Evolutionary conservation across 1,139 yeast genomes (phyloP).

Genomic region (Saccharomycopsis hybrid): DNA sequence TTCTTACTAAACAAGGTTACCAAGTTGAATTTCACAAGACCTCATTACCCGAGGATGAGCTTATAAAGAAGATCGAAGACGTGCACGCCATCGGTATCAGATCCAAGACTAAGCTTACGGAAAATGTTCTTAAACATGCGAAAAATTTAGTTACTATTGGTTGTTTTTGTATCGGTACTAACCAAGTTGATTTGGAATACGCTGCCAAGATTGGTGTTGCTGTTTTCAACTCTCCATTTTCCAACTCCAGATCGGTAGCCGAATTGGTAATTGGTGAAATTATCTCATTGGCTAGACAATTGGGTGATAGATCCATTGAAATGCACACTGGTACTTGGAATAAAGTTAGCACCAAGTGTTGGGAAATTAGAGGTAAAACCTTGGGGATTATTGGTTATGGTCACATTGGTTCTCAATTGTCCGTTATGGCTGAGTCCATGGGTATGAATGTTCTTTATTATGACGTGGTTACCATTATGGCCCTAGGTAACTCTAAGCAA

Average conservation of each 20-base stretch:
- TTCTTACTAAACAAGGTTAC: slow-evolving; percentile 84
- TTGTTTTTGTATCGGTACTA: slow-evolving; percentile 98
- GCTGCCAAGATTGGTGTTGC: slow-evolving; percentile 95
- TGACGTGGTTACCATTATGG: slow-evolving; percentile 89
- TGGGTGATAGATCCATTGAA: slow-evolving; percentile 95
- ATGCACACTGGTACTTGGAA: slow-evolving; percentile 98
- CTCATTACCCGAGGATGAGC: slow-evolving; percentile 85
- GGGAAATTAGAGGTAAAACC: slow-evolving; percentile 99
- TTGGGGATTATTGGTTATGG: slow-evolving; percentile 97
- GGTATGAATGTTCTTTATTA: slow-evolving; percentile 96
- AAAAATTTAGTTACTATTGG: slow-evolving; percentile 87
- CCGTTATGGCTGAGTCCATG: slow-evolving; percentile 94
- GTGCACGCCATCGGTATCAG: slow-evolving; percentile 98
- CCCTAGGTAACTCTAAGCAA: slow-evolving; percentile 95
- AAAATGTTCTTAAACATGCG: slow-evolving; percentile 74
- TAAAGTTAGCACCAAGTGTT: slow-evolving; percentile 89
- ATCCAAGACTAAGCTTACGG: slow-evolving; percentile 88
- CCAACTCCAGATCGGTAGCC: slow-evolving; percentile 97
- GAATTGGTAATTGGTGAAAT: slow-evolving; percentile 95
- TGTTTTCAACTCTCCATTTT: slow-evolving; percentile 97
- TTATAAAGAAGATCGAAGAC: slow-evolving; percentile 86
- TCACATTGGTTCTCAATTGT: slow-evolving; percentile 95
- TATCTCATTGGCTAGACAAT: slow-evolving; percentile 89
- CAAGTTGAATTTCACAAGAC: slow-evolving; percentile 93
- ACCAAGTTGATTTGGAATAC: slow-evolving; percentile 87